Evolutionary conservation across 2,329 filamentous ascomycete genomes (phyloP).

Genomic region (Sarocladiaceae sp.): DNA sequence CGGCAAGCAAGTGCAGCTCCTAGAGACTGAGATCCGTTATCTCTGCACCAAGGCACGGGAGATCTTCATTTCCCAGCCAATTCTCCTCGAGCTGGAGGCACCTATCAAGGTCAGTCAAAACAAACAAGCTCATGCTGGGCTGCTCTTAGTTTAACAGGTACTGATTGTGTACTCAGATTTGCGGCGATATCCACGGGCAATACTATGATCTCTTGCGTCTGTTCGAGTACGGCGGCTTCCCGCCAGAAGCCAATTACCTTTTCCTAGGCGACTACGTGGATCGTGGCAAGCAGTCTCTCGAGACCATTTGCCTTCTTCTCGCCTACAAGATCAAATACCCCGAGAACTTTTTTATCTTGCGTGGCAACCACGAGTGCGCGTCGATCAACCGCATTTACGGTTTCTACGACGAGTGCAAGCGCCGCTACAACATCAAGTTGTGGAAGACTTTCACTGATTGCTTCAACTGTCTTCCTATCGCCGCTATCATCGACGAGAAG

Average conservation of each 20-base stretch:
- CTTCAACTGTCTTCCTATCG: slow-evolving; percentile 98
- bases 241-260: slow-evolving; percentile 97
- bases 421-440: slow-evolving; percentile 97
- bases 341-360: slow-evolving; percentile 98
- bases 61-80: slow-evolving; percentile 99
- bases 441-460: slow-evolving; percentile 99
- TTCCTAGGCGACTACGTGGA: slow-evolving; percentile 99
- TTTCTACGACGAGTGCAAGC: slow-evolving; percentile 99
- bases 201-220: slow-evolving; percentile 97
- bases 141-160: background rate
- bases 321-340: slow-evolving; percentile 99
- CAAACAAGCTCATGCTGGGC: too few relatives aligned
- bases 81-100: slow-evolving; percentile 93
- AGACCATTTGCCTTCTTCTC: slow-evolving; percentile 94
- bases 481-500: slow-evolving; percentile 99
- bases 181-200: slow-evolving; percentile 98
- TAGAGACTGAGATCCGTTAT: slow-evolving; percentile 94
- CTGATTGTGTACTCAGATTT: slow-evolving; percentile 63
- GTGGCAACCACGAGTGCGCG: slow-evolving; percentile 98
- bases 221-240: slow-evolving; percentile 98
- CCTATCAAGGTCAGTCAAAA: slow-evolving; percentile 82
- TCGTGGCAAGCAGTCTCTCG: slow-evolving; percentile 96
- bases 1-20: slow-evolving; percentile 95
- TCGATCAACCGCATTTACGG: slow-evolving; percentile 99
- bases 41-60: slow-evolving; percentile 98